These are phyloP conservation scores for Arthrobotrys musiformis DNA, from an alignment of 2,329 filamentous ascomycete genomes.

Conservation along the genomic window DNA sequence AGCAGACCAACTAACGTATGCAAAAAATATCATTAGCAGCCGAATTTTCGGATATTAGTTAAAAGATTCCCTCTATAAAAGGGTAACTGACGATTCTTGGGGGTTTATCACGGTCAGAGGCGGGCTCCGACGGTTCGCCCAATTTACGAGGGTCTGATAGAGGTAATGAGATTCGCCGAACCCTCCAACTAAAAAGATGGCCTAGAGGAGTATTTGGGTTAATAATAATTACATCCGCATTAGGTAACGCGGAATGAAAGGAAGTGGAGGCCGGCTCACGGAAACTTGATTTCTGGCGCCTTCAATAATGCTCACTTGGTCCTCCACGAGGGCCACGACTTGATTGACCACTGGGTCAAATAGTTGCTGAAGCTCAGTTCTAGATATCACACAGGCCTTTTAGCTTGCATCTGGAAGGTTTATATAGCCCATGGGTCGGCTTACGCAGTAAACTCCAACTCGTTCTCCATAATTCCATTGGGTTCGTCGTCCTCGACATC, in stretches of 20 bases:
- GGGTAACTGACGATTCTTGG: conserved; percentile 30
- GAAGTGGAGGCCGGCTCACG: not conserved
- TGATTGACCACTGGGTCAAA: conserved; percentile 51
- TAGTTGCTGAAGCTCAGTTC: conserved; percentile 38
- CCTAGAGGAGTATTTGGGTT: not conserved
- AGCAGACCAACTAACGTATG: conserved; percentile 37
- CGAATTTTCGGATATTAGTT: not conserved
- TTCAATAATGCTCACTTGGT: conserved; percentile 21
- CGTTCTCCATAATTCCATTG: conserved; percentile 51
- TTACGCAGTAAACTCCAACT: conserved; percentile 41
- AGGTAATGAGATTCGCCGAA: conserved; percentile 51
- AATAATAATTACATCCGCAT: too few species aligned
- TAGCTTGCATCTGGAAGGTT: not conserved
- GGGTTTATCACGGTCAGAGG: conserved; percentile 36
- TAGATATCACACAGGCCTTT: conserved; percentile 1
- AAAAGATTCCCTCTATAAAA: not conserved
- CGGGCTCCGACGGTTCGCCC: not conserved
- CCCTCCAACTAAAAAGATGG: conserved; percentile 41
- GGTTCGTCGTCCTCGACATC: conserved; percentile 44
- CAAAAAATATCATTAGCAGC: not conserved
- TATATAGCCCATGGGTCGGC: not conserved
- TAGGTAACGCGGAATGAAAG: too few species aligned
- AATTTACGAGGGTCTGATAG: not conserved
- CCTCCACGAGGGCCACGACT: conserved; percentile 25
- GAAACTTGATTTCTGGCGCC: not conserved